phyloP scores from a whole-genome alignment of 2,329 filamentous ascomycete species.

The Talaromyces sp. region DNA sequence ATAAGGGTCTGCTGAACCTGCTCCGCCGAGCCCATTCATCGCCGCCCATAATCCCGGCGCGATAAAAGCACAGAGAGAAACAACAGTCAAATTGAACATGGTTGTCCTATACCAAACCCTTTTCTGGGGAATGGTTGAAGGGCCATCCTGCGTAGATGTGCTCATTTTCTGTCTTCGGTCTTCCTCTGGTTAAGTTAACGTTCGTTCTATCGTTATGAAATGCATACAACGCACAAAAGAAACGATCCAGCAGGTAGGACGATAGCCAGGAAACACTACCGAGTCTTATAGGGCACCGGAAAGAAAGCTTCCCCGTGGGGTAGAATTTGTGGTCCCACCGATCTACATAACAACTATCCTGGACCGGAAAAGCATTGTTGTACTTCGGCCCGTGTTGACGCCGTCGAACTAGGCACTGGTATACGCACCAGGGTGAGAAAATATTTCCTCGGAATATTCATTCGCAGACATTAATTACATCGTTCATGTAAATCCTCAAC shows the following conservation, averaged over 20 bases:
- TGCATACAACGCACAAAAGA: neutral
- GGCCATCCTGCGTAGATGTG: neutral
- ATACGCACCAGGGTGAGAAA: neutral
- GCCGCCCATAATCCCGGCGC: constrained; percentile 43
- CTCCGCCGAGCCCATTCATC: constrained; percentile 38
- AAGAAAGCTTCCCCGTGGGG: too few relatives aligned
- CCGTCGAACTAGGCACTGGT: neutral
- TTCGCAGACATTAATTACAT: neutral
- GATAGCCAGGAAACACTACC: neutral
- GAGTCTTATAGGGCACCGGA: neutral
- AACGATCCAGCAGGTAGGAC: neutral
- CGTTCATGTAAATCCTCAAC: too few relatives aligned
- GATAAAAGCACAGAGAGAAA: constrained; percentile 37
- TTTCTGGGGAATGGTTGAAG: neutral
- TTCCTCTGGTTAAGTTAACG: neutral
- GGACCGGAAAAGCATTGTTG: neutral
- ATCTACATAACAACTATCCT: neutral
- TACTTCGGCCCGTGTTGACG: neutral
- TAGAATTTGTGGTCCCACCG: neutral
- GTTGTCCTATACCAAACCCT: neutral
- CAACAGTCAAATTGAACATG: constrained; percentile 36
- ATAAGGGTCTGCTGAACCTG: constrained; percentile 21
- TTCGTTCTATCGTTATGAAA: neutral
- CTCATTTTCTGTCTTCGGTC: neutral
- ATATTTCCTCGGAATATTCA: neutral